Evolutionary conservation across 495 filamentous ascomycete genomes (phyloP).

Genomic region (Beverwykella pulmonaria): DNA sequence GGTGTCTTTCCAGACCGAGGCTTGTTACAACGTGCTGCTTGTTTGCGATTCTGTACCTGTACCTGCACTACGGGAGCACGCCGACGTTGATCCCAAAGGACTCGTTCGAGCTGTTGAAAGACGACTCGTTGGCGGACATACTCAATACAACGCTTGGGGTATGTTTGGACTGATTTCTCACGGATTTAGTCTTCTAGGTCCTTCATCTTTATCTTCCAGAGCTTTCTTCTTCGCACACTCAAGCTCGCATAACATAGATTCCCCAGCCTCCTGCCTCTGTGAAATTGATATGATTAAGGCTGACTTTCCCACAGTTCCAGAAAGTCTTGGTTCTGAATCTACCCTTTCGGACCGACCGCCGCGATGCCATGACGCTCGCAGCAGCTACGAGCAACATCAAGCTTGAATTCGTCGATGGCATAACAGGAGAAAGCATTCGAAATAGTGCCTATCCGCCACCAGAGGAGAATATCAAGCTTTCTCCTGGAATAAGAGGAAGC

Average conservation of each 20-base stretch:
- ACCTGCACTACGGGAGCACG: constrained; percentile 19
- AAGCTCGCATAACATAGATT: background rate
- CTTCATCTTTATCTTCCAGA: background rate
- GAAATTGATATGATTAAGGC: background rate
- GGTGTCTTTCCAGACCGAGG: constrained; percentile 27
- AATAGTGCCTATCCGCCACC: constrained; percentile 33
- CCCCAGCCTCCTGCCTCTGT: background rate
- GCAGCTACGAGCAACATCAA: constrained; percentile 31
- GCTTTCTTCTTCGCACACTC: background rate
- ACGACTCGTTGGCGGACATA: constrained; percentile 33
- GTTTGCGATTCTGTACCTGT: constrained; percentile 25
- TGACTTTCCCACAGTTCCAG: constrained; percentile 28
- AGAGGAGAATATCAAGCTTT: constrained; percentile 27
- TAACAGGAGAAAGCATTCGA: constrained; percentile 28
- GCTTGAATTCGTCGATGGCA: constrained; percentile 33
- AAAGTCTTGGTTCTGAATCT: constrained; percentile 35
- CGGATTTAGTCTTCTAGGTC: background rate
- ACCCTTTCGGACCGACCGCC: constrained; percentile 30
- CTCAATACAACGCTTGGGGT: constrained; percentile 34
- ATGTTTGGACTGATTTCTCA: constrained; percentile 3
- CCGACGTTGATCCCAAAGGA: constrained; percentile 24
- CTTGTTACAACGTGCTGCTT: constrained; percentile 25
- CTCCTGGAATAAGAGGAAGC: constrained; percentile 24
- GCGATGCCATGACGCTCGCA: constrained; percentile 31
- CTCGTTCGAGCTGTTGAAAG: constrained; percentile 21